Evolutionary conservation across 345 rosid genomes (phyloP).

Genomic region (Eutrema yunnanense): DNA sequence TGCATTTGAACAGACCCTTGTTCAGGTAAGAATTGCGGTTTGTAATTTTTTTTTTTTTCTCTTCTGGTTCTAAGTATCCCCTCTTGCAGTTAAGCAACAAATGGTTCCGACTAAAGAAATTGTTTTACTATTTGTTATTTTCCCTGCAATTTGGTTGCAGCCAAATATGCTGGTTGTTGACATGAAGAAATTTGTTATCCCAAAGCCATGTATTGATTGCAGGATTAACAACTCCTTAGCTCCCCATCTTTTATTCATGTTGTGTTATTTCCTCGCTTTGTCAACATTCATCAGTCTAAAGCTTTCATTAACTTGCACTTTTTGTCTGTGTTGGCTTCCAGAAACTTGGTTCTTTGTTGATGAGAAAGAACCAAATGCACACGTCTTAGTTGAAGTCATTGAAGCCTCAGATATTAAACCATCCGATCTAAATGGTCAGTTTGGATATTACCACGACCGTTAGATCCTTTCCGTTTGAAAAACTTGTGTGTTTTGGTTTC

Average conservation of each 20-base stretch:
- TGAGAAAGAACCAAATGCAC: constrained; percentile 72
- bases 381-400: constrained; percentile 68
- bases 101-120: background rate
- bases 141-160: constrained; percentile 29
- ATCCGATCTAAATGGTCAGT: constrained; percentile 75
- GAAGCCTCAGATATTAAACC: constrained; percentile 88
- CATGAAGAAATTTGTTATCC: constrained; percentile 67
- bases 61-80: background rate
- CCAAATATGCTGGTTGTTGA: constrained; percentile 99
- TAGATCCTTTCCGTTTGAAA: background rate
- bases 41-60: background rate
- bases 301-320: background rate
- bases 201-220: constrained; percentile 40
- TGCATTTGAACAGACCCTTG: constrained; percentile 91
- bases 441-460: background rate
- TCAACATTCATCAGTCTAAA: background rate
- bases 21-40: constrained; percentile 32
- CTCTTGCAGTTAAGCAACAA: background rate
- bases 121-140: background rate
- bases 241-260: background rate
- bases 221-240: background rate
- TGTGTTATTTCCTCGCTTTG: background rate
- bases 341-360: constrained; percentile 80
- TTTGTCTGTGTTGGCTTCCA: constrained; percentile 28
- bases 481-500: constrained; percentile 20